Base-by-base conservation (phyloP, 768 basidiomycete genomes). In the Phlebiopsis gigantea region DNA sequence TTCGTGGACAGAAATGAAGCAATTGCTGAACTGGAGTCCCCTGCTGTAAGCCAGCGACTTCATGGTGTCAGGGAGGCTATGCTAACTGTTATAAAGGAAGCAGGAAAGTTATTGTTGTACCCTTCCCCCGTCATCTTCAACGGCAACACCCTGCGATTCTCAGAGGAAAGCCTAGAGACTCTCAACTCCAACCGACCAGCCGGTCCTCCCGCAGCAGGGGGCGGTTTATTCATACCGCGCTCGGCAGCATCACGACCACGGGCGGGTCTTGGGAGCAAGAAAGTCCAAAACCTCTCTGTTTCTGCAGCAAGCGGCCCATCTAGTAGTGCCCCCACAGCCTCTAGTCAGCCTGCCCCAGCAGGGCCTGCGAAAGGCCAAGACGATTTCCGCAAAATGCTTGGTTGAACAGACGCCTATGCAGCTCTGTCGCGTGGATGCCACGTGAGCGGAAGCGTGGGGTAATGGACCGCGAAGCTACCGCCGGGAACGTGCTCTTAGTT, bases 301-400 rank as follows among this genome's bases (percentile, higher is more conserved):
- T 31, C 57, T 30, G 62, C 63, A 53, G 41, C 65, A 21, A 31
- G 63, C 24, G 57, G 67, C 21, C 45, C 66, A 10, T 56, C 62
- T 29, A 19, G 12, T 12, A 54, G 69, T 7, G 57, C 63, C 1
- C 55, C 64, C 10, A 56, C 61, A n/a, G 62, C 62, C 50, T 53
- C 58, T 8, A 47, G 45, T 14, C 24, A 56, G 5, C 30, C 19
- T 39, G 59, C 58, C 61, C 52, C 63, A 65, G 41, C 68, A 46
- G 19, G 41, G n/a, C 25, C 70, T 53, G 76, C 73, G 26, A 85
- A 80, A 67, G 81, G 82, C 1, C 93, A 94, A 67, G 86, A 93
- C 62, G 90, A 90, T 63, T 96, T 96, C 69, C 76, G 93, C 56
- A 90, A 85, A 65, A 87, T 95, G 86, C 68, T 95, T 64, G 6